A percentile compares a stretch with the other conserved stretches of the same genome.
Evolutionary conservation across 108 stramenopile genomes (phyloP).

Genomic region (Nannochloropsis salina): DNA sequence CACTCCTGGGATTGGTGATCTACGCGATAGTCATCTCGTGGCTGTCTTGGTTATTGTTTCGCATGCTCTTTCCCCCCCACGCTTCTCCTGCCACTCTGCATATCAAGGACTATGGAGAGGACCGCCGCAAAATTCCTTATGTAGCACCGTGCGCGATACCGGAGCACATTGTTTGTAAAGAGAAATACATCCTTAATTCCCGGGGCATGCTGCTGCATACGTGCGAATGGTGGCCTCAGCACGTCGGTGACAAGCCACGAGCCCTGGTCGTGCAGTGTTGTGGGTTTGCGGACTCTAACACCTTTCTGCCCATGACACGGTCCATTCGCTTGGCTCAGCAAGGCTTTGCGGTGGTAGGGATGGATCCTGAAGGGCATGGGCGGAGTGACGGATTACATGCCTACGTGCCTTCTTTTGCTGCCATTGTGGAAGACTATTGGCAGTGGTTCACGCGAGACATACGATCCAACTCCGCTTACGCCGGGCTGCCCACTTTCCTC

Average conservation of each 20-base stretch:
- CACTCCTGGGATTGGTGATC: background rate
- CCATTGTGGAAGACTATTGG: background rate
- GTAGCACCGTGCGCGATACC: background rate
- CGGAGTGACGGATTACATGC: background rate
- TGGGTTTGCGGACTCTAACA: background rate
- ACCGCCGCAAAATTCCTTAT: constrained; percentile 10
- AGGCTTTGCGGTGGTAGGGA: constrained; percentile 3
- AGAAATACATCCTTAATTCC: background rate
- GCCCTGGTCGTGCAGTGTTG: constrained; percentile 11
- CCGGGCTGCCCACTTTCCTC: background rate
- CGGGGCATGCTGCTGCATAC: background rate
- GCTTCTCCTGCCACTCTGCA: background rate
- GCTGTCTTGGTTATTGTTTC: background rate
- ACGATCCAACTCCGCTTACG: background rate
- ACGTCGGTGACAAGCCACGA: background rate
- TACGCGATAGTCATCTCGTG: background rate
- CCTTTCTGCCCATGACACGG: constrained; percentile 14
- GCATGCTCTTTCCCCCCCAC: background rate
- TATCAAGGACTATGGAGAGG: background rate
- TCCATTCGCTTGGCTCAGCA: background rate
- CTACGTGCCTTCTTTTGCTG: background rate
- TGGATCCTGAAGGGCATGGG: constrained; percentile 10
- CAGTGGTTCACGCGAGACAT: background rate
- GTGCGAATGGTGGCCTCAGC: background rate
- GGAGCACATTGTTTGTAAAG: background rate